Evolutionary conservation across 139 green algal genomes (phyloP).

Genomic region (Micromonas pusilla): DNA sequence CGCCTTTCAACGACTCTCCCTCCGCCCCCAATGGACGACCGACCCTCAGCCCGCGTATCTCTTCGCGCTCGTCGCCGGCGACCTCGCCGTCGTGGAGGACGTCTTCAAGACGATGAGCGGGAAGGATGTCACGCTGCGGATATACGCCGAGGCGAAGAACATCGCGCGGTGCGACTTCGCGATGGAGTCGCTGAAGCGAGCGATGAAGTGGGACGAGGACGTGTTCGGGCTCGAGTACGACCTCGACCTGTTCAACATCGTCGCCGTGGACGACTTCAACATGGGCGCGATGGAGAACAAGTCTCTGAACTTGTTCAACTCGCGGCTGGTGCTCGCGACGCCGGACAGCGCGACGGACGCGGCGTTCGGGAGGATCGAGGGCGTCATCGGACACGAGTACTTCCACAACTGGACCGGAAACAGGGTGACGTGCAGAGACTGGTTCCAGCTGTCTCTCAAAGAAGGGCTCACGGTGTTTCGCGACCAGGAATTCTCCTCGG

Average conservation of each 20-base stretch:
- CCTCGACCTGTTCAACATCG: conserved; percentile 93
- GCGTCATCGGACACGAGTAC: conserved; percentile 81
- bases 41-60: conserved; percentile 98
- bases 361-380: conserved; percentile 88
- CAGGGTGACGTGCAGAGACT: conserved; percentile 52
- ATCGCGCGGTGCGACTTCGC: conserved; percentile 66
- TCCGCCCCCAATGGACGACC: too few relatives aligned
- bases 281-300: conserved; percentile 99
- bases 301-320: conserved; percentile 76
- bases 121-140: conserved; percentile 71
- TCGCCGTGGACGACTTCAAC: conserved; percentile 51
- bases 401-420: conserved; percentile 98
- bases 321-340: conserved; percentile 78
- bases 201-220: conserved; percentile 89
- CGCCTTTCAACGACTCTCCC: too few relatives aligned
- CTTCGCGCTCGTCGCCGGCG: conserved; percentile 93
- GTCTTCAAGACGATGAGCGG: conserved; percentile 69
- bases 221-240: conserved; percentile 90
- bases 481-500: conserved; percentile 79
- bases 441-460: conserved; percentile 24
- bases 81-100: conserved; percentile 68
- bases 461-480: conserved; percentile 95
- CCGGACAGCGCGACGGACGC: conserved; percentile 83
- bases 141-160: conserved; percentile 69
- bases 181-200: conserved; percentile 79